A percentile compares a stretch with the other conserved stretches of the same genome.
phyloP scores from a whole-genome alignment of 2,329 filamentous ascomycete genomes.

The Alternaria metachromatica region DNA sequence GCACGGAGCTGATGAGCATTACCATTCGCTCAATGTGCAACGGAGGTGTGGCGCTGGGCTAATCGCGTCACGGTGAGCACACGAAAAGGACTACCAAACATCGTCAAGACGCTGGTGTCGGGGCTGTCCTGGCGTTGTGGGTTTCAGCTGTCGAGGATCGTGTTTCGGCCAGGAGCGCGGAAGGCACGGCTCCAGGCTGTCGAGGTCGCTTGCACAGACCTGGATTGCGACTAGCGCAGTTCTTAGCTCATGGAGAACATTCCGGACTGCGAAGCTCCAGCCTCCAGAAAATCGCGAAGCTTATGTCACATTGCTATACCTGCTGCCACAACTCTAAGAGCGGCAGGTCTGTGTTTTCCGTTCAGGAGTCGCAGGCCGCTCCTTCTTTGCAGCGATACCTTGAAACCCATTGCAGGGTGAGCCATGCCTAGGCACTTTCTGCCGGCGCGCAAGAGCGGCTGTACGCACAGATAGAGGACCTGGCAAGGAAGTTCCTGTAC shows the following conservation, averaged over 20 bases:
- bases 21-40: conserved; percentile 9
- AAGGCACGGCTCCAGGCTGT: background rate
- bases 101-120: conserved; percentile 32
- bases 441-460: background rate
- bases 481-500: background rate
- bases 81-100: conserved; percentile 13
- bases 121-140: conserved; percentile 26
- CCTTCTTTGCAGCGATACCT: background rate
- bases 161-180: conserved; percentile 23
- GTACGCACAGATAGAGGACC: background rate
- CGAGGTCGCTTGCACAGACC: background rate
- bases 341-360: background rate
- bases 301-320: background rate
- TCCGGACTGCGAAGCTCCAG: background rate
- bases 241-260: background rate
- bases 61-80: conserved; percentile 8
- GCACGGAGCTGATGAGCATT: background rate
- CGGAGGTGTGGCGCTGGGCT: conserved; percentile 1
- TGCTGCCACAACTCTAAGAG: background rate
- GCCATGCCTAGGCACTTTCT: background rate
- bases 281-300: background rate
- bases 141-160: conserved; percentile 26
- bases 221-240: background rate
- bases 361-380: background rate
- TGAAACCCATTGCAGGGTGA: background rate